Conservation (phyloP, 2,329 filamentous ascomycete genomes). For the Chaetomium sp. region DNA sequence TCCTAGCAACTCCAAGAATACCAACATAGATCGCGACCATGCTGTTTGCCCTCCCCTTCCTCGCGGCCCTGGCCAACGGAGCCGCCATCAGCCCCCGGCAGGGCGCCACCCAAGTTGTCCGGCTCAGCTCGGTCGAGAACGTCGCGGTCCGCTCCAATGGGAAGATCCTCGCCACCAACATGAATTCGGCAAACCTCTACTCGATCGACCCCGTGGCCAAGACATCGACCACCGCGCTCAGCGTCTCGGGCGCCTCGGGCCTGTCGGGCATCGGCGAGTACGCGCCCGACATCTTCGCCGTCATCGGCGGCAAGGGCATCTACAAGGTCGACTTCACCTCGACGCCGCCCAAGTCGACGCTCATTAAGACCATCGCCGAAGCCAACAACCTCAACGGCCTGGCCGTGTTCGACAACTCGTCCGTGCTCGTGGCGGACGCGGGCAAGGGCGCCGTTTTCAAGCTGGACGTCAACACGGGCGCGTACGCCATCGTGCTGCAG, state of each 20-base stretch:
- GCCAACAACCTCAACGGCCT: conserved; percentile 41
- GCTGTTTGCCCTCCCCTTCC: conserved; percentile 25
- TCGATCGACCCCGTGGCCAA: conserved; percentile 37
- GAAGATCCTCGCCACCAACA: conserved; percentile 40
- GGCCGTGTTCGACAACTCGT: conserved; percentile 38
- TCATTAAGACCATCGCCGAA: conserved; percentile 38
- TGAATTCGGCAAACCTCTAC: conserved; percentile 41
- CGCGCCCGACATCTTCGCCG: conserved; percentile 38
- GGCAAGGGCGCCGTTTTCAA: conserved; percentile 38
- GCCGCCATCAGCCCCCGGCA: conserved; percentile 35
- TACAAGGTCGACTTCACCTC: conserved; percentile 40
- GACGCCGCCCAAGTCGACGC: conserved; percentile 30
- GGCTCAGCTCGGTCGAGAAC: conserved; percentile 38
- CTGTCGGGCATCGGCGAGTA: conserved; percentile 41
- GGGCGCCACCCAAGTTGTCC: conserved; percentile 35
- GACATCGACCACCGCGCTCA: conserved; percentile 37
- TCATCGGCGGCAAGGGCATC: conserved; percentile 40
- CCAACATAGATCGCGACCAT: not conserved
- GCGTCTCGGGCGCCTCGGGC: conserved; percentile 36
- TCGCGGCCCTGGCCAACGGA: conserved; percentile 22
- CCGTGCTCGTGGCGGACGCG: conserved; percentile 40
- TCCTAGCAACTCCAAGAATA: not conserved
- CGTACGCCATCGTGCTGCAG: conserved; percentile 33
- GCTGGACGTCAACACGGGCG: conserved; percentile 37
- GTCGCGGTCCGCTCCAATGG: conserved; percentile 40